Conservation (phyloP, 1,284 basidiomycete genomes). For the Ceratobasidium sp. region DNA sequence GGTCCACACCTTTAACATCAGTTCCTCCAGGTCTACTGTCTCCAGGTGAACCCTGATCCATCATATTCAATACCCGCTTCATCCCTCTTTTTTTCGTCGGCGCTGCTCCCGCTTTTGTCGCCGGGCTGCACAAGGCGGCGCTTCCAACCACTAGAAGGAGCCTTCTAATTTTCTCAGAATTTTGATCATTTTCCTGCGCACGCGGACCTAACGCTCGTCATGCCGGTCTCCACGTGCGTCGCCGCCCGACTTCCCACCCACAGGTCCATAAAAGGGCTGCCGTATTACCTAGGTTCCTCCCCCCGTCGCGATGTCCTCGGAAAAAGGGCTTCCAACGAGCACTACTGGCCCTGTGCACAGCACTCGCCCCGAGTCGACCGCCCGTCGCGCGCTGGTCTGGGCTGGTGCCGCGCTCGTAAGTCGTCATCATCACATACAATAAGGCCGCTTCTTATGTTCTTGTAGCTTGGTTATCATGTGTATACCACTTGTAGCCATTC, state of each 20-base stretch:
- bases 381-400: conserved; percentile 11
- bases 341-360: background rate
- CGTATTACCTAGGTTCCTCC: background rate
- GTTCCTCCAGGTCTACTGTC: too few species aligned
- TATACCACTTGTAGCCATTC: background rate
- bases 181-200: background rate
- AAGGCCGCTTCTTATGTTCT: conserved; percentile 10
- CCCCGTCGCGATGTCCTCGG: conserved; percentile 4
- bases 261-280: background rate
- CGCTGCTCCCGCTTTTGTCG: background rate
- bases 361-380: conserved; percentile 8
- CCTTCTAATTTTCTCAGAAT: background rate
- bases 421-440: background rate
- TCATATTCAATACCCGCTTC: background rate
- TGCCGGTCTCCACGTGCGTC: conserved; percentile 13
- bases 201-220: too few species aligned
- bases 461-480: conserved; percentile 10
- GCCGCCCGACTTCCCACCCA: background rate
- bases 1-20: too few species aligned
- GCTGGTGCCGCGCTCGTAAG: conserved; percentile 21
- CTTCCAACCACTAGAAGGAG: conserved; percentile 2
- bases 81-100: conserved; percentile 4
- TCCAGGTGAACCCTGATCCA: conserved; percentile 23
- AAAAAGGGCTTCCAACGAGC: conserved; percentile 23
- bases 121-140: background rate